phyloP scores from a whole-genome alignment of 805 yeast genomes.

The Clavispora santaluciae region DNA sequence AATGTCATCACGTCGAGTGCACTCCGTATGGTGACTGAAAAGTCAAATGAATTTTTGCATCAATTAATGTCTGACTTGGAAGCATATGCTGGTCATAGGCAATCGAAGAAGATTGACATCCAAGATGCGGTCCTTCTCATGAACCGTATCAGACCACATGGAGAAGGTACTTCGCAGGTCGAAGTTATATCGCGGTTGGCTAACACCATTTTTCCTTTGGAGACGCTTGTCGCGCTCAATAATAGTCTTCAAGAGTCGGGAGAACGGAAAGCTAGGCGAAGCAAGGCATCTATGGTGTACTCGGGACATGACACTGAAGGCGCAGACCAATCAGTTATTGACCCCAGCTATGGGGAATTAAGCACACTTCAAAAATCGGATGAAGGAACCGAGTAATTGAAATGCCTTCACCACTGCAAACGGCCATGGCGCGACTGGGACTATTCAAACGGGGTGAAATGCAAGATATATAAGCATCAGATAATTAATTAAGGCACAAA shows the following conservation, averaged over 20 bases:
- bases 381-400: too few species aligned
- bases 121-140: constrained; percentile 33
- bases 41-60: constrained; percentile 28
- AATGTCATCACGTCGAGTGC: constrained; percentile 8
- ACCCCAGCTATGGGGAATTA: too few species aligned
- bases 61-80: constrained; percentile 29
- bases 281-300: too few species aligned
- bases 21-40: constrained; percentile 19
- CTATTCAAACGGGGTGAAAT: too few species aligned
- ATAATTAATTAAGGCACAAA: too few species aligned
- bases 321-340: too few species aligned
- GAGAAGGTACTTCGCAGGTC: constrained; percentile 11
- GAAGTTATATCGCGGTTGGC: constrained; percentile 30
- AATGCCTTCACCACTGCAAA: too few species aligned
- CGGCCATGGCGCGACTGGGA: too few species aligned
- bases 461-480: too few species aligned
- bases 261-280: constrained; percentile 1
- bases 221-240: constrained; percentile 28
- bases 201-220: constrained; percentile 32
- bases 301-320: too few species aligned
- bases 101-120: constrained; percentile 24
- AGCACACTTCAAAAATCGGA: too few species aligned
- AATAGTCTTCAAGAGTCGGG: constrained; percentile 19
- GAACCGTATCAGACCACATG: constrained; percentile 25
- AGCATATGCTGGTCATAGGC: constrained; percentile 33